These are phyloP conservation scores for Melastoma candidum DNA, from an alignment of 441 rosid genomes.

Conservation along the genomic window DNA sequence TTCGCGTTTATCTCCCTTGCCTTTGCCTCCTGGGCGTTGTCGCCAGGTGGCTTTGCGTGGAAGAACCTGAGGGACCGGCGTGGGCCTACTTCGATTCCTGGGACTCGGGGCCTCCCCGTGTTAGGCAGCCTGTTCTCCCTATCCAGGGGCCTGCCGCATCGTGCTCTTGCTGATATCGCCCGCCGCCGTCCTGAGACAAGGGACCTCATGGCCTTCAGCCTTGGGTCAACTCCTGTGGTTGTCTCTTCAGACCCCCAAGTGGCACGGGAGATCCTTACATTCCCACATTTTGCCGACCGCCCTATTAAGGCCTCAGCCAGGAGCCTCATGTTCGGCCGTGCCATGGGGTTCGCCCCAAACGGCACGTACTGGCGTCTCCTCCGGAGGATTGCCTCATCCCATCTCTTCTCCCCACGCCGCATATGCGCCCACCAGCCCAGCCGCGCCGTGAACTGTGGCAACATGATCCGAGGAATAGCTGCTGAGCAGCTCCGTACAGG, in stretches of 20 bases:
- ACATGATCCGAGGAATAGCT: constrained; percentile 17
- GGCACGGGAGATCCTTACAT: constrained; percentile 42
- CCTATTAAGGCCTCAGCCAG: constrained; percentile 42
- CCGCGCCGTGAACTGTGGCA: constrained; percentile 17
- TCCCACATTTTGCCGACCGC: constrained; percentile 37
- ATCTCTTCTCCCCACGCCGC: constrained; percentile 30
- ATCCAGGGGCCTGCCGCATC: constrained; percentile 38
- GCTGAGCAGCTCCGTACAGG: constrained; percentile 20
- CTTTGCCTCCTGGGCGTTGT: constrained; percentile 17
- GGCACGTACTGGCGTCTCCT: constrained; percentile 45
- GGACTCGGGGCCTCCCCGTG: constrained; percentile 34
- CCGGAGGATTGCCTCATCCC: constrained; percentile 38
- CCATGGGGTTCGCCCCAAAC: constrained; percentile 50
- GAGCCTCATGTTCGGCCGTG: constrained; percentile 46
- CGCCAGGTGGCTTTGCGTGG: constrained; percentile 33
- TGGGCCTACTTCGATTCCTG: constrained; percentile 29
- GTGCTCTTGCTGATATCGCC: constrained; percentile 33
- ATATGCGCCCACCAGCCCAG: constrained; percentile 29
- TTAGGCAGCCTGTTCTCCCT: constrained; percentile 35
- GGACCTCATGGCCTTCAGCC: constrained; percentile 45
- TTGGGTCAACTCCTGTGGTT: constrained; percentile 37
- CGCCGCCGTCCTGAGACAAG: constrained; percentile 13
- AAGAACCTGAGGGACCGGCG: constrained; percentile 24
- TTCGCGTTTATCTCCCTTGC: constrained; percentile 10
- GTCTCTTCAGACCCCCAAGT: constrained; percentile 34